A percentile compares a stretch with the other conserved stretches of the same genome.
Evolutionary conservation across 805 yeast genomes (phyloP).

Genomic region (Brettanomyces custersianus): DNA sequence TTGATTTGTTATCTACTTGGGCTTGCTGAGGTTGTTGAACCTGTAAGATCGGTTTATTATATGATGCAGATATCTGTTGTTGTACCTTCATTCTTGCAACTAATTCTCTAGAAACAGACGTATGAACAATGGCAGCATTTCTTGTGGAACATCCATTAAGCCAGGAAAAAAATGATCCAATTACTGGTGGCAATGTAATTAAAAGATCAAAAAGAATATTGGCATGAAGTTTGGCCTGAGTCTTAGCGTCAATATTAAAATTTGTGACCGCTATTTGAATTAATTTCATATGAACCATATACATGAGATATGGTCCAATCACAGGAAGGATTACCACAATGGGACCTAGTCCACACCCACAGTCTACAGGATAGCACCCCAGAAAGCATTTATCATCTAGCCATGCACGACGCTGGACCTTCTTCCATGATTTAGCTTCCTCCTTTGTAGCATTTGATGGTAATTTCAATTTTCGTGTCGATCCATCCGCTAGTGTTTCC

Average conservation of each 20-base stretch:
- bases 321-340: conserved; percentile 59
- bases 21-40: no score
- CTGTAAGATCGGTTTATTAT: no score
- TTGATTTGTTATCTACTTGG: no score
- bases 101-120: conserved; percentile 16
- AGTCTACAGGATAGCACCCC: conserved; percentile 68
- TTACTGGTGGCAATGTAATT: conserved; percentile 68
- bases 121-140: conserved; percentile 76
- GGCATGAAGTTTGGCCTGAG: conserved; percentile 64
- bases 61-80: no score
- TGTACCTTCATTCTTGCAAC: no score
- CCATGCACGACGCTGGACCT: conserved; percentile 77
- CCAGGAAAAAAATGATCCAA: conserved; percentile 77
- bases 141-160: conserved; percentile 79
- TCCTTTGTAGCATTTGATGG: conserved; percentile 48
- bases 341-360: conserved; percentile 77
- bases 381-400: conserved; percentile 72
- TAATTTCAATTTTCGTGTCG: conserved; percentile 46
- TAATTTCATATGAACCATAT: conserved; percentile 63
- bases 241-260: conserved; percentile 46
- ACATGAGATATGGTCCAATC: conserved; percentile 80
- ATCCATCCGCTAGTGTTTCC: conserved; percentile 41
- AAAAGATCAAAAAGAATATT: conserved; percentile 68
- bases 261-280: conserved; percentile 49
- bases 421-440: conserved; percentile 65